phyloP scores from a whole-genome alignment of 2,329 filamentous ascomycete species.

The Thielaviopsis punctulata region DNA sequence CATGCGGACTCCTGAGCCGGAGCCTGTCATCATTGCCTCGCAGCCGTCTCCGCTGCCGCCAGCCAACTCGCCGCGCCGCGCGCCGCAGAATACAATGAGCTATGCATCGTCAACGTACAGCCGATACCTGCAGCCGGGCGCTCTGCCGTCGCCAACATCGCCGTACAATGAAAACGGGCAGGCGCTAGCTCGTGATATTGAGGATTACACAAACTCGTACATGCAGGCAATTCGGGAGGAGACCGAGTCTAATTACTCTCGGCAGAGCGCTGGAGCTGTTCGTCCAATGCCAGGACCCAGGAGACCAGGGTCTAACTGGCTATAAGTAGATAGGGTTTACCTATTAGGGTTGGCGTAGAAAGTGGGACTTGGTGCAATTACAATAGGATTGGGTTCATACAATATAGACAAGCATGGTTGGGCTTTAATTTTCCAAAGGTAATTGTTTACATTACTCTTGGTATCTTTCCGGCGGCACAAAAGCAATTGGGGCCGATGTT shows the following conservation, averaged over 20 bases:
- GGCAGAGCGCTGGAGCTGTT: background rate
- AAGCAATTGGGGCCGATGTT: too few relatives aligned
- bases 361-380: too few relatives aligned
- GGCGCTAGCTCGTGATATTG: slow-evolving; percentile 25
- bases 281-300: slow-evolving; percentile 4
- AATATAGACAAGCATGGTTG: too few relatives aligned
- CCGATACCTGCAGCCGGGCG: slow-evolving; percentile 9
- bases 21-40: background rate
- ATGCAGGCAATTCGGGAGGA: slow-evolving; percentile 23
- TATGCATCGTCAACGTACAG: slow-evolving; percentile 11
- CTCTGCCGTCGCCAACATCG: slow-evolving; percentile 9
- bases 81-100: slow-evolving; percentile 9
- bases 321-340: background rate
- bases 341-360: background rate
- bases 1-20: slow-evolving; percentile 1
- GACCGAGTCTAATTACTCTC: slow-evolving; percentile 5
- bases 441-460: too few relatives aligned
- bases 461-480: too few relatives aligned
- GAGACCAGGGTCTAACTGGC: slow-evolving; percentile 6
- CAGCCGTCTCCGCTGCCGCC: slow-evolving; percentile 13
- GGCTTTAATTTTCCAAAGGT: background rate
- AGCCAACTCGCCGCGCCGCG: background rate
- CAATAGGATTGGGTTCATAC: background rate
- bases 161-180: slow-evolving; percentile 16
- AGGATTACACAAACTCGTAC: slow-evolving; percentile 29